Evolutionary conservation across 2,329 filamentous ascomycete genomes (phyloP).

Genomic region (Cyphellophora europaea): DNA sequence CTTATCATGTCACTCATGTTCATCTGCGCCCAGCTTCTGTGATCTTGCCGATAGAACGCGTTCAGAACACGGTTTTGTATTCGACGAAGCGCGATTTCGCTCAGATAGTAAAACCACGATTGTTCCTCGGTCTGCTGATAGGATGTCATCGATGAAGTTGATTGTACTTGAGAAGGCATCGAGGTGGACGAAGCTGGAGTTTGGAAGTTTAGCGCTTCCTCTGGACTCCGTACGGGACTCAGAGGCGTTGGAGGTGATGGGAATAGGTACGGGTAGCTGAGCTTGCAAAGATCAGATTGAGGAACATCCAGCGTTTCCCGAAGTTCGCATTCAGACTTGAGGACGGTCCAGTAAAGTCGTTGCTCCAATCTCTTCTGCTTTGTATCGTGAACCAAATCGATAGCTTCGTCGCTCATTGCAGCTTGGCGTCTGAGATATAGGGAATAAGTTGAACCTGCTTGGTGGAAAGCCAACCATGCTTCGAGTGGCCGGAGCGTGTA

Average conservation of each 20-base stretch:
- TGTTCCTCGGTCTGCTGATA: constrained; percentile 25
- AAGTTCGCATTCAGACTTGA: constrained; percentile 45
- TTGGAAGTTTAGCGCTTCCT: constrained; percentile 21
- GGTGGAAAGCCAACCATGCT: constrained; percentile 45
- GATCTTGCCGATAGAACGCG: constrained; percentile 20
- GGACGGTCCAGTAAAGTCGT: constrained; percentile 46
- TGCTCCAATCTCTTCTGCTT: constrained; percentile 29
- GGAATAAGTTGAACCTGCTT: constrained; percentile 41
- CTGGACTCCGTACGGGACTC: no score
- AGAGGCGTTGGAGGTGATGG: constrained; percentile 28
- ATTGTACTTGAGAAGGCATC: no score
- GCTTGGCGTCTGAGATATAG: neutral
- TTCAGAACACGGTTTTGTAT: constrained; percentile 32
- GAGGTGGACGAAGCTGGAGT: constrained; percentile 34
- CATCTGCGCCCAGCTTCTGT: constrained; percentile 6
- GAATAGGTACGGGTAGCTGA: constrained; percentile 27
- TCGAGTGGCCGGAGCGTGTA: constrained; percentile 36
- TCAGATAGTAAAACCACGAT: constrained; percentile 46
- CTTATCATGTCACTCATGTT: constrained; percentile 7
- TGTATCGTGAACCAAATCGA: no score
- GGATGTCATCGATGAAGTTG: no score
- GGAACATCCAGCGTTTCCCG: constrained; percentile 35
- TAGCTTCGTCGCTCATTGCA: neutral
- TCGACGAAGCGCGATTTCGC: constrained; percentile 43
- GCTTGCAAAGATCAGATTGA: constrained; percentile 27